These are phyloP conservation scores for Fusarium humuli DNA, from an alignment of 2,329 filamentous ascomycete species.

Conservation along the genomic window DNA sequence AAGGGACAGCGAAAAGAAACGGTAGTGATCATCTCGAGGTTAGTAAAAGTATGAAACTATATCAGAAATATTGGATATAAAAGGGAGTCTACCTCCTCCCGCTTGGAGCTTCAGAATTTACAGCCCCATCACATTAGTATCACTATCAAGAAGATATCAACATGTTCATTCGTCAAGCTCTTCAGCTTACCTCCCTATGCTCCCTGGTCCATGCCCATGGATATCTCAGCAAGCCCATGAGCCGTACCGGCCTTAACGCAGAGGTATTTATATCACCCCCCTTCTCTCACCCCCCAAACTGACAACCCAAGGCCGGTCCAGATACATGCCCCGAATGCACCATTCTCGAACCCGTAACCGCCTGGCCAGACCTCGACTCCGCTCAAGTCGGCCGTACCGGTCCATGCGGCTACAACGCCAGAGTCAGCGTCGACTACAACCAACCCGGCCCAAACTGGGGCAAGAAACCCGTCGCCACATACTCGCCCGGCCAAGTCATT, in stretches of 20 bases:
- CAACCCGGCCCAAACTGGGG: slow-evolving; percentile 59
- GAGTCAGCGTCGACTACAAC: slow-evolving; percentile 66
- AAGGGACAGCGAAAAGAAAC: neutral
- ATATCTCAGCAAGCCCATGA: slow-evolving; percentile 35
- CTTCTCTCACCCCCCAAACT: neutral
- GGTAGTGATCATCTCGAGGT: neutral
- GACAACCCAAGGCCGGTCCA: slow-evolving; percentile 54
- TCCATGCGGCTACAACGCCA: slow-evolving; percentile 65
- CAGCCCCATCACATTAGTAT: fast-evolving
- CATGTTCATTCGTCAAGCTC: neutral
- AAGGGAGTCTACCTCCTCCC: fast-evolving
- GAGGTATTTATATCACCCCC: neutral
- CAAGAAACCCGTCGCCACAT: slow-evolving; percentile 55
- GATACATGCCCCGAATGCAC: slow-evolving; percentile 67
- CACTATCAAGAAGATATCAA: neutral
- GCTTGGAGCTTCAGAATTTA: fast-evolving
- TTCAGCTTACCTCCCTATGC: slow-evolving; percentile 13
- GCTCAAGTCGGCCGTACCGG: slow-evolving; percentile 61
- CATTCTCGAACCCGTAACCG: slow-evolving; percentile 63
- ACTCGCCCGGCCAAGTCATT: slow-evolving; percentile 58
- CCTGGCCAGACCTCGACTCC: slow-evolving; percentile 61
- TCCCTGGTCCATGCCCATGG: slow-evolving; percentile 14
- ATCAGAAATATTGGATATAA: neutral
- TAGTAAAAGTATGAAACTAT: fast-evolving
- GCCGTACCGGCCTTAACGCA: slow-evolving; percentile 34